Conservation (phyloP, 2,329 filamentous ascomycete genomes). For the Penicillium sp. region DNA sequence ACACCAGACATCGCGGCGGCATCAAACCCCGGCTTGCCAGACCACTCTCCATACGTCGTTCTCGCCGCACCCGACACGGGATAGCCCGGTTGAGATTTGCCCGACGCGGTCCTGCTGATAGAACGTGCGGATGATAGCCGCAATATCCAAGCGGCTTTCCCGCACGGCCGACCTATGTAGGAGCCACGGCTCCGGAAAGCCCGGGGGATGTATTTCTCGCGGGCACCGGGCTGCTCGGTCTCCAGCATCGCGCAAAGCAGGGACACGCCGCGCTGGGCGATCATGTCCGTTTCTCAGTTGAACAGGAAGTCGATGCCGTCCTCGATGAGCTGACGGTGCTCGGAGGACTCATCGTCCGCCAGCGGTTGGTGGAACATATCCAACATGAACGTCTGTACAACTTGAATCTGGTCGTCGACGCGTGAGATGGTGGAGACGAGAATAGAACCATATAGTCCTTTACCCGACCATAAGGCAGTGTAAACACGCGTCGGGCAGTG, state of each 20-base stretch:
- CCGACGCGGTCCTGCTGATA: slow-evolving; percentile 12
- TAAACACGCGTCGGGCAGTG: too few species aligned
- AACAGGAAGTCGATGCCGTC: slow-evolving; percentile 22
- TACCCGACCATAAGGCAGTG: too few species aligned
- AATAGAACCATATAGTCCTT: too few species aligned
- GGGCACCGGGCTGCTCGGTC: slow-evolving; percentile 6
- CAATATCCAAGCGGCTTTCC: slow-evolving; percentile 12
- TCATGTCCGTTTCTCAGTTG: slow-evolving; percentile 25
- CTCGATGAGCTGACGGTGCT: slow-evolving; percentile 21
- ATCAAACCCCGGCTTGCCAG: slow-evolving; percentile 2
- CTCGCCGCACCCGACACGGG: background rate
- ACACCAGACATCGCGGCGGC: background rate
- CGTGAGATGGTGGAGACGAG: too few species aligned
- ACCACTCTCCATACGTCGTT: slow-evolving; percentile 3
- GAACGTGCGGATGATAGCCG: slow-evolving; percentile 18
- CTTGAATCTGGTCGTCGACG: too few species aligned
- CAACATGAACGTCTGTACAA: too few species aligned
- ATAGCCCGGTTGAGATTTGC: background rate
- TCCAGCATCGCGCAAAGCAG: slow-evolving; percentile 17
- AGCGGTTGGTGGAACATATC: slow-evolving; percentile 36
- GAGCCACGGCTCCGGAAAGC: background rate
- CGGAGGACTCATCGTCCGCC: slow-evolving; percentile 16
- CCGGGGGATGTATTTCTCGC: background rate
- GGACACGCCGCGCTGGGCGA: slow-evolving; percentile 23
- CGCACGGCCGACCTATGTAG: background rate